A percentile compares a stretch with the other conserved stretches of the same genome.
Evolutionary conservation across 495 filamentous ascomycete species (phyloP).

Genomic region (Aspergillus funiculosus): DNA sequence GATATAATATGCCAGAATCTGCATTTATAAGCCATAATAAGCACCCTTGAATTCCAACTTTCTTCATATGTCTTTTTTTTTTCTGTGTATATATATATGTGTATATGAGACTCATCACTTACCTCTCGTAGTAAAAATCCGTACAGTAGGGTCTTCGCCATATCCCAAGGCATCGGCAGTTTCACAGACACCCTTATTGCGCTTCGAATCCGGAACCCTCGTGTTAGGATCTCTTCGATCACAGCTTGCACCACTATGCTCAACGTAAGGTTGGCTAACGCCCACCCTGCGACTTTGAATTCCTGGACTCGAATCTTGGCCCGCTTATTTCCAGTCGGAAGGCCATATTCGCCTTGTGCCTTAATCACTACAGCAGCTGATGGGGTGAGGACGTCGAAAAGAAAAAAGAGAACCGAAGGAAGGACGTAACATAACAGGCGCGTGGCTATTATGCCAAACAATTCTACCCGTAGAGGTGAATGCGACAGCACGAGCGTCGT

Average conservation of each 20-base stretch:
- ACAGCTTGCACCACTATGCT: constrained; percentile 50
- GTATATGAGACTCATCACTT: too few relatives aligned
- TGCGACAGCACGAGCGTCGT: constrained; percentile 74
- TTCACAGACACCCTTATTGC: constrained; percentile 52
- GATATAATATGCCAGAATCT: constrained; percentile 58
- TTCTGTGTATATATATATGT: background rate
- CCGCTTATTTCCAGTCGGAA: constrained; percentile 55
- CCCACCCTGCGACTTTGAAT: constrained; percentile 45
- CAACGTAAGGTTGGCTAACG: constrained; percentile 61
- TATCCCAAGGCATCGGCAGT: constrained; percentile 57
- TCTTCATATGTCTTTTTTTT: background rate
- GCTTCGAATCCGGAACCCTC: constrained; percentile 46
- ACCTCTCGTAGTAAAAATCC: constrained; percentile 54
- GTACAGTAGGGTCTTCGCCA: constrained; percentile 47
- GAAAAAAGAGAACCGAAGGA: constrained; percentile 66
- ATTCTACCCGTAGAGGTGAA: constrained; percentile 66
- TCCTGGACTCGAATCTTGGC: constrained; percentile 28
- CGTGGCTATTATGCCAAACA: constrained; percentile 59
- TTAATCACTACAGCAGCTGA: constrained; percentile 63
- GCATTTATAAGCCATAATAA: too few relatives aligned
- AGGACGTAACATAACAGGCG: constrained; percentile 68
- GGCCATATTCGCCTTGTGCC: constrained; percentile 54
- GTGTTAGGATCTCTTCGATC: constrained; percentile 51
- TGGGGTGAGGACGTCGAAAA: constrained; percentile 66
- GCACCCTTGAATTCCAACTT: too few relatives aligned